Evolutionary conservation across 306 rosid species (phyloP).

Genomic region (Fagus crenata): DNA sequence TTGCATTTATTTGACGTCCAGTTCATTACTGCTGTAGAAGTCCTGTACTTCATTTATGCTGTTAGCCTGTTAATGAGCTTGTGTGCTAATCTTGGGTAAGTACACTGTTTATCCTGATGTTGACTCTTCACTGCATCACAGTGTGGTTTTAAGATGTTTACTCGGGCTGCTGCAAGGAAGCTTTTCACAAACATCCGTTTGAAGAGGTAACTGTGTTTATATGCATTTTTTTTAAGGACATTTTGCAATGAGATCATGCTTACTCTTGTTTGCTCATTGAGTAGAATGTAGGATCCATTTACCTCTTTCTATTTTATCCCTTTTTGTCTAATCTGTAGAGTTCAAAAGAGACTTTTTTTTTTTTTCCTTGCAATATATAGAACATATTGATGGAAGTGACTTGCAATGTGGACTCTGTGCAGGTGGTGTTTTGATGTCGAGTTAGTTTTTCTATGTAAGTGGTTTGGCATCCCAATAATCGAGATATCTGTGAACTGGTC

Average conservation of each 20-base stretch:
- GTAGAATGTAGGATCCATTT: background rate
- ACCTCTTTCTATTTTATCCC: background rate
- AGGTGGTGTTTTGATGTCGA: slow-evolving; percentile 99
- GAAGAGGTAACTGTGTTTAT: slow-evolving; percentile 55
- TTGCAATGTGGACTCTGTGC: slow-evolving; percentile 29
- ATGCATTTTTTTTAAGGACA: background rate
- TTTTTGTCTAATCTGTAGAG: background rate
- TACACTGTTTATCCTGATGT: slow-evolving; percentile 27
- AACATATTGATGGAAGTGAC: background rate
- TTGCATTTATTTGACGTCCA: slow-evolving; percentile 6
- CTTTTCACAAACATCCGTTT: slow-evolving; percentile 82
- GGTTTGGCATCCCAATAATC: slow-evolving; percentile 69
- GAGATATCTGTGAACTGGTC: slow-evolving; percentile 96
- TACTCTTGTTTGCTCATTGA: background rate
- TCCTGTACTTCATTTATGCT: slow-evolving; percentile 11
- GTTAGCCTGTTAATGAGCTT: slow-evolving; percentile 17
- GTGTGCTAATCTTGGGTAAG: slow-evolving; percentile 7
- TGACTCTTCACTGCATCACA: slow-evolving; percentile 37
- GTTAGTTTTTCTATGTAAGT: slow-evolving; percentile 68
- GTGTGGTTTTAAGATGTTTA: slow-evolving; percentile 99
- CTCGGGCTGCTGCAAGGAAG: slow-evolving; percentile 89
- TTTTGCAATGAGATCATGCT: background rate
- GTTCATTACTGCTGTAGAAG: slow-evolving; percentile 8
- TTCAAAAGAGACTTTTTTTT: background rate
- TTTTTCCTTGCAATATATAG: no score